A percentile compares a stretch with the other conserved stretches of the same genome.
Conservation (phyloP, 306 rosid genomes). For the Cicer yamashitae region DNA sequence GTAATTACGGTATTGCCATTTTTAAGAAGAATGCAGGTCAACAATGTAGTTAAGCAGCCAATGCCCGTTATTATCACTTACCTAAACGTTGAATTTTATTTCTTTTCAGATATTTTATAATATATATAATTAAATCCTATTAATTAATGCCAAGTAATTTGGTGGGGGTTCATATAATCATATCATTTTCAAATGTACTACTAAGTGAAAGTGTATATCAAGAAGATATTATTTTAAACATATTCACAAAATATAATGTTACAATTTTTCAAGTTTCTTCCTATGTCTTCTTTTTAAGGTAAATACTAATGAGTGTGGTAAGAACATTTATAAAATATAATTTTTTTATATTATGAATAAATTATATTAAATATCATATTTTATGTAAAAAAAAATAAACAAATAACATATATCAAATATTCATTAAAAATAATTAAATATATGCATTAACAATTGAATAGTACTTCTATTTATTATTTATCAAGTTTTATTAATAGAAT, state of each 20-base stretch:
- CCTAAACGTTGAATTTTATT: slow-evolving; percentile 40
- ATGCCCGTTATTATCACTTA: neutral
- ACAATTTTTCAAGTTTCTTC: neutral
- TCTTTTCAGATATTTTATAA: neutral
- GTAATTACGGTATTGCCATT: slow-evolving; percentile 24
- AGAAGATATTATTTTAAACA: neutral
- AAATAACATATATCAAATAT: too few species aligned
- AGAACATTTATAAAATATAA: neutral
- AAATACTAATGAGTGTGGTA: neutral
- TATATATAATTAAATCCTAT: neutral
- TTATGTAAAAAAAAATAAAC: too few species aligned
- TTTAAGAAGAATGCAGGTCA: slow-evolving; percentile 17
- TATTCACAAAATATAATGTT: neutral
- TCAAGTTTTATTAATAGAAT: too few species aligned
- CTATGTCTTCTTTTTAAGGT: neutral
- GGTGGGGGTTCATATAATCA: neutral
- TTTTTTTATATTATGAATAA: too few species aligned
- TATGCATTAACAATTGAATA: too few species aligned
- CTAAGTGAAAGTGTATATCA: neutral
- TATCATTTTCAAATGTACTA: slow-evolving; percentile 14
- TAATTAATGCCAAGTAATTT: slow-evolving; percentile 1
- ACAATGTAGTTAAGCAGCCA: slow-evolving; percentile 31
- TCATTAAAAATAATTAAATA: too few species aligned
- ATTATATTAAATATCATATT: too few species aligned
- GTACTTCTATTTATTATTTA: too few species aligned